Percentiles rank a stretch among this genome's conserved stretches.
Conservation (phyloP, 805 yeast species). For the Kluyveromyces nonfermentans region DNA sequence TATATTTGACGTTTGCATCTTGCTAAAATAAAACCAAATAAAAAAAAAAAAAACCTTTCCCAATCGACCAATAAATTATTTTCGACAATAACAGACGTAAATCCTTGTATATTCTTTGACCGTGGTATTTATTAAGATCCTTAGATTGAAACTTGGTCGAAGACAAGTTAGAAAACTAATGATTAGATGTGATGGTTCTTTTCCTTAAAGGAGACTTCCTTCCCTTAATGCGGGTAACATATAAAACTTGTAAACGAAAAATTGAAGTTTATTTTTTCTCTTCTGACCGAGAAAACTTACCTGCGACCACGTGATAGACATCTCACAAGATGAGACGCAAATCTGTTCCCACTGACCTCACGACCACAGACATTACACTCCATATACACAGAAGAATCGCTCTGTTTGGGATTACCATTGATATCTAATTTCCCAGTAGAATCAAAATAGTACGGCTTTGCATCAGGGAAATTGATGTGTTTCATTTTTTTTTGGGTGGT, state of each 20-base stretch:
- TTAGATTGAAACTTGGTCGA: no score
- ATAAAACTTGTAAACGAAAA: neutral
- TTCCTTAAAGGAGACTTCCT: no score
- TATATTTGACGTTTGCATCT: neutral
- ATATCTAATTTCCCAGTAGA: conserved; percentile 21
- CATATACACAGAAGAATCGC: conserved; percentile 43
- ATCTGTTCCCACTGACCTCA: conserved; percentile 81
- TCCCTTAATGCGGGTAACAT: neutral
- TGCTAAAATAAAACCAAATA: no score
- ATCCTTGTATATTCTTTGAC: no score
- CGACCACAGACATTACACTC: conserved; percentile 75
- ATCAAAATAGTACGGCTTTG: conserved; percentile 20
- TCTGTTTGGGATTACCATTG: conserved; percentile 22
- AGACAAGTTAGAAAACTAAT: no score
- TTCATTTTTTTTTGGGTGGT: conserved; percentile 16
- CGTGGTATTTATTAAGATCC: no score
- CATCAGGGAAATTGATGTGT: conserved; percentile 16
- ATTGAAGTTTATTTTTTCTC: no score
- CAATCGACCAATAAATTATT: no score
- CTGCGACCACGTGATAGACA: conserved; percentile 69
- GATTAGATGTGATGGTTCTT: no score
- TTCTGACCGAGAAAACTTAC: no score
- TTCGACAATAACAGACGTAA: no score
- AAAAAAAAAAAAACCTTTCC: no score
- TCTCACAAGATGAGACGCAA: conserved; percentile 88